Evolutionary conservation across 2,329 filamentous ascomycete genomes (phyloP).

Genomic region (Colletotrichum sansevieriae): DNA sequence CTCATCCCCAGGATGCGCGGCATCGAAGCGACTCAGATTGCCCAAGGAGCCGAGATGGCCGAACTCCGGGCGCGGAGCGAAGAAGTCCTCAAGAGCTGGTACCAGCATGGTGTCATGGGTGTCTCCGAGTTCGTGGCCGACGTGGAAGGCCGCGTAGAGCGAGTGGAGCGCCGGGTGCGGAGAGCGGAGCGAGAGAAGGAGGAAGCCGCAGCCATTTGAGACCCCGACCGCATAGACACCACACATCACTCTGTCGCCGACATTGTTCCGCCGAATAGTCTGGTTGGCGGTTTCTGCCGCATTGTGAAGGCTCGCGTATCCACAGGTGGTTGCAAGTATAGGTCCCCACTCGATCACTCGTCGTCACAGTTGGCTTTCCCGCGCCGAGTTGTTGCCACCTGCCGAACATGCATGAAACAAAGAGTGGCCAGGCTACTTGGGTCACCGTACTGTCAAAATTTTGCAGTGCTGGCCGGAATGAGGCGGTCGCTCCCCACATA

Average conservation of each 20-base stretch:
- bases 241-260: not conserved
- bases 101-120: constrained; percentile 77
- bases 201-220: constrained; percentile 49
- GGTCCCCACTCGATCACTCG: not conserved
- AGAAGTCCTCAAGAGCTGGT: constrained; percentile 75
- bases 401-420: constrained; percentile 22
- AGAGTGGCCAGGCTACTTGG: constrained; percentile 1
- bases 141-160: constrained; percentile 76
- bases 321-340: constrained; percentile 12
- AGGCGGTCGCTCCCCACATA: too few species aligned
- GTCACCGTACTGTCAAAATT: not conserved
- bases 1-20: constrained; percentile 73
- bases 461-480: not conserved
- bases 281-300: not conserved
- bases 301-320: not conserved
- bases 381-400: not conserved
- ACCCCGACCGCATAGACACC: not conserved
- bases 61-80: constrained; percentile 75
- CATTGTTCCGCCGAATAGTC: not conserved
- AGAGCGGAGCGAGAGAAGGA: constrained; percentile 72
- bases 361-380: not conserved
- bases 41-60: constrained; percentile 73
- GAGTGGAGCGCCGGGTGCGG: constrained; percentile 74
- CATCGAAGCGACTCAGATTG: constrained; percentile 70
- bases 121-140: constrained; percentile 78